A percentile compares a stretch with the other conserved stretches of the same genome.
These are phyloP conservation scores for Phytophthora pseudosyringae DNA, from an alignment of 352 stramenopile genomes.

Conservation along the genomic window DNA sequence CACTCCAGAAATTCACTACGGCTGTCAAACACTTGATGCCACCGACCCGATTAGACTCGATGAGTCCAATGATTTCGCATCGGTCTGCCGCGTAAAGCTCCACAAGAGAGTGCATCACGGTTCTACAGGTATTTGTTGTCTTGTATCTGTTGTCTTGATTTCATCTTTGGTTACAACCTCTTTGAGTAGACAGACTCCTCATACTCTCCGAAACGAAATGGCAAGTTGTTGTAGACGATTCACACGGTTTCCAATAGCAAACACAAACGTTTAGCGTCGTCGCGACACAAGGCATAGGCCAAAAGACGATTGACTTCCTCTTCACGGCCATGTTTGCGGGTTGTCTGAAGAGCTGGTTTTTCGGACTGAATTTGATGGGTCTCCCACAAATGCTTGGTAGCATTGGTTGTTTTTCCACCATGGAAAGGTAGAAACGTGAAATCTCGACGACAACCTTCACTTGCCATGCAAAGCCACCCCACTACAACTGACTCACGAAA, in stretches of 20 bases:
- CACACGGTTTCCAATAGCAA: not conserved
- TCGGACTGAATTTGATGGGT: conserved; percentile 5
- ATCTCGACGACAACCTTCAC: not conserved
- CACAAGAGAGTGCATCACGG: conserved; percentile 1
- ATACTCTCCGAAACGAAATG: conserved; percentile 9
- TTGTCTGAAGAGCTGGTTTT: conserved; percentile 1
- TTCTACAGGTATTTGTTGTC: conserved; percentile 2
- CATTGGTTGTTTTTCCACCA: conserved; percentile 5
- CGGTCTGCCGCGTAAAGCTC: not conserved
- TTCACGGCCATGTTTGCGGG: not conserved
- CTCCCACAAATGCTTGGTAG: not conserved
- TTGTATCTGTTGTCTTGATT: conserved; percentile 5
- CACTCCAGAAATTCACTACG: conserved; percentile 2
- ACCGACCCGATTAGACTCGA: not conserved
- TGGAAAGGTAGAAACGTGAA: conserved; percentile 4
- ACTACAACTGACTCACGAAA: not conserved
- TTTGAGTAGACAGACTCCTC: conserved; percentile 4
- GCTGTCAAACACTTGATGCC: not conserved
- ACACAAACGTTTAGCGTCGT: conserved; percentile 3
- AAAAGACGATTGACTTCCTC: conserved; percentile 1
- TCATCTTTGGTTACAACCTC: conserved; percentile 8
- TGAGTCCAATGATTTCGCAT: not conserved
- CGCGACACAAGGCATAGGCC: not conserved
- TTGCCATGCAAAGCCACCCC: conserved; percentile 8
- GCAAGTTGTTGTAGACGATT: conserved; percentile 7